Conservation (phyloP, 2,329 filamentous ascomycete species). For the Aphanocladium album region DNA sequence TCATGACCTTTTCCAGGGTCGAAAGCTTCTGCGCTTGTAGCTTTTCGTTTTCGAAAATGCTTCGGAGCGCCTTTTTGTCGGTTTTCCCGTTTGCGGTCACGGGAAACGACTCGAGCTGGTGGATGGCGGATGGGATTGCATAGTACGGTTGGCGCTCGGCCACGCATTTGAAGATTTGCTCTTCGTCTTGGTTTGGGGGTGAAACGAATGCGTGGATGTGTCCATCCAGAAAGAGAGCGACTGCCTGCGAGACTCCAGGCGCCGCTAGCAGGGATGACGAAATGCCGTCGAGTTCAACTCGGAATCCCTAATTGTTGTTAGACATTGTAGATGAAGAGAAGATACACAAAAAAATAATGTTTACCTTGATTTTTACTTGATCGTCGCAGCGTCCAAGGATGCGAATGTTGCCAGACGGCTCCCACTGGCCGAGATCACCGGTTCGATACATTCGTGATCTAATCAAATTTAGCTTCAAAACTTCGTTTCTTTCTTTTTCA, state of each 20-base stretch:
- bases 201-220: conserved; percentile 48
- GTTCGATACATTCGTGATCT: conserved; percentile 54
- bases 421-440: conserved; percentile 54
- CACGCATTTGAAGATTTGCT: conserved; percentile 34
- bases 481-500: background rate
- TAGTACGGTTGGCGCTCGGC: conserved; percentile 48
- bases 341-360: background rate
- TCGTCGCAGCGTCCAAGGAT: conserved; percentile 55
- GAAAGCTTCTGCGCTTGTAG: background rate
- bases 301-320: conserved; percentile 42
- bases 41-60: conserved; percentile 17
- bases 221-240: conserved; percentile 41
- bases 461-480: background rate
- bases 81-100: conserved; percentile 53
- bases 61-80: conserved; percentile 43
- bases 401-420: conserved; percentile 46
- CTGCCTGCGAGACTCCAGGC: conserved; percentile 42
- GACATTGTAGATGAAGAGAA: background rate
- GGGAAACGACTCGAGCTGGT: conserved; percentile 39
- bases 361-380: conserved; percentile 55
- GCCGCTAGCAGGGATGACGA: conserved; percentile 43
- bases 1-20: conserved; percentile 13
- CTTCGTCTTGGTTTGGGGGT: conserved; percentile 28
- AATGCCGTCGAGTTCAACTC: conserved; percentile 56
- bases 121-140: conserved; percentile 44